Evolutionary conservation across 345 rosid genomes (phyloP).

Genomic region (Acer saccharum): DNA sequence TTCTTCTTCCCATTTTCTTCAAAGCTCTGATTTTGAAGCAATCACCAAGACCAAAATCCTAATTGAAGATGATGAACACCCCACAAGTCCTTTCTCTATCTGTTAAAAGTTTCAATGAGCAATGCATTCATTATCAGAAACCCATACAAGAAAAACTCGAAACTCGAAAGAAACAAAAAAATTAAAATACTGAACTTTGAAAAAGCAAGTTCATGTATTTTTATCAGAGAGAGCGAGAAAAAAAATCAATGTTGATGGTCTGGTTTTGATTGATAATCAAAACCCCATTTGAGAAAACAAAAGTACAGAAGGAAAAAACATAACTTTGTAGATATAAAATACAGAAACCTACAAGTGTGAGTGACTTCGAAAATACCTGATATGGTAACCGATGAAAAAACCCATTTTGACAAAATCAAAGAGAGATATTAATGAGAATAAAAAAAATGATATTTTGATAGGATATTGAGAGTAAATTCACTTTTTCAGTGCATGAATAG

Average conservation of each 20-base stretch:
- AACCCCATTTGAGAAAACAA: neutral
- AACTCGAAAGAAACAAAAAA: neutral
- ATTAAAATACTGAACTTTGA: neutral
- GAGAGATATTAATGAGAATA: no score
- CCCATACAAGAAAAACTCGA: neutral
- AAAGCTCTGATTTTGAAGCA: neutral
- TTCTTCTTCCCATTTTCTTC: constrained; percentile 29
- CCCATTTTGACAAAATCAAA: neutral
- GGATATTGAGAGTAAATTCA: neutral
- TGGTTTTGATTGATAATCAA: neutral
- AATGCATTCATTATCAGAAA: neutral
- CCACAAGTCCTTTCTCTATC: neutral
- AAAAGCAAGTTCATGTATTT: no score
- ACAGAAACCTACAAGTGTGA: neutral
- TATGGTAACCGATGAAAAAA: neutral
- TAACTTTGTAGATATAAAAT: neutral
- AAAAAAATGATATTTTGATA: no score
- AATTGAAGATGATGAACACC: no score
- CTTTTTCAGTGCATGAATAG: neutral
- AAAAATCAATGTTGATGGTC: neutral
- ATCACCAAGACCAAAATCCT: no score
- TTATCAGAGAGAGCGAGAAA: no score
- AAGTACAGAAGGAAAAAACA: neutral
- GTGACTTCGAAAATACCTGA: neutral
- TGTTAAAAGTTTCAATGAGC: neutral